Conservation (phyloP, 768 basidiomycete species). For the Rhodotorula sphaerocarpa region DNA sequence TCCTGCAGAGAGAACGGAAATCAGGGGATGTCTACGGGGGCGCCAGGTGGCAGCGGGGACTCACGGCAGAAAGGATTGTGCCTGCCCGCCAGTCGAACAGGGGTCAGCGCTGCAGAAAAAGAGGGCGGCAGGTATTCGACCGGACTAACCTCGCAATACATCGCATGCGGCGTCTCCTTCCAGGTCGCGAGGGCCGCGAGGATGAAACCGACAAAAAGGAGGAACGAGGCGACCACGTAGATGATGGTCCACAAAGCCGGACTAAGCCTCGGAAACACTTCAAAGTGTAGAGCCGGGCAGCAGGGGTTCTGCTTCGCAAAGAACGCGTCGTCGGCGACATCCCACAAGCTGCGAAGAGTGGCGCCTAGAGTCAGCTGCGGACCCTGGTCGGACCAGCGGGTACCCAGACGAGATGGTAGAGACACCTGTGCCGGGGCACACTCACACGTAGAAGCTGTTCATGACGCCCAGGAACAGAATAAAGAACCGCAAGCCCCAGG, state of each 20-base stretch:
- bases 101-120: too few species aligned
- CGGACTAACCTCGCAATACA: conserved; percentile 28
- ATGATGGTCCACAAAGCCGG: conserved; percentile 18
- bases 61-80: conserved; percentile 10
- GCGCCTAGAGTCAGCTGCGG: neutral
- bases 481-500: conserved; percentile 23
- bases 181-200: conserved; percentile 29
- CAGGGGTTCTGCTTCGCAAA: conserved; percentile 28
- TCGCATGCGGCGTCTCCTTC: conserved; percentile 27
- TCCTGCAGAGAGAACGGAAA: too few species aligned
- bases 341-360: conserved; percentile 15
- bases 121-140: too few species aligned
- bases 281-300: conserved; percentile 16
- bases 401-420: too few species aligned
- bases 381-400: too few species aligned
- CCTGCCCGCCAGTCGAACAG: too few species aligned
- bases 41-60: too few species aligned
- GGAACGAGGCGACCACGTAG: conserved; percentile 22
- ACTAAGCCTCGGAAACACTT: conserved; percentile 1
- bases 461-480: conserved; percentile 36
- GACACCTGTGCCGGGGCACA: too few species aligned
- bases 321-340: conserved; percentile 33
- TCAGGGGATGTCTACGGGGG: too few species aligned
- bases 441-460: conserved; percentile 30
- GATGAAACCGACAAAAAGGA: conserved; percentile 34